These are phyloP conservation scores for Spiraea crenata DNA, from an alignment of 331 rosid genomes.

Conservation along the genomic window DNA sequence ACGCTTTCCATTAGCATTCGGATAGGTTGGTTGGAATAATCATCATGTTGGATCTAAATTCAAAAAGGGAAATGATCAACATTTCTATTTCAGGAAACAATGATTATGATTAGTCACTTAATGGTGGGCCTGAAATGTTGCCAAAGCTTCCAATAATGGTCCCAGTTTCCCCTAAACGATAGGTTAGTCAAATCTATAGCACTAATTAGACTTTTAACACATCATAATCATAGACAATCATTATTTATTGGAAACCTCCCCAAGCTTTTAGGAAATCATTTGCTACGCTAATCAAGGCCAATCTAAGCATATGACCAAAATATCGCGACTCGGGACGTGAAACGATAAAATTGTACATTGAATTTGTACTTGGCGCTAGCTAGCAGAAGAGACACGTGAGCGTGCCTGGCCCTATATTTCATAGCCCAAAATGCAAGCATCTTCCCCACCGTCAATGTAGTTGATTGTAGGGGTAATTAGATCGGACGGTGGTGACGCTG, in stretches of 20 bases:
- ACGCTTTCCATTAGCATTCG: too few relatives aligned
- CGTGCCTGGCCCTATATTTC: slow-evolving; percentile 15
- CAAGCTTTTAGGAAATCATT: slow-evolving; percentile 11
- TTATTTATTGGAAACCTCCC: slow-evolving; percentile 32
- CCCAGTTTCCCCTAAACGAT: slow-evolving; percentile 13
- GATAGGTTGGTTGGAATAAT: too few relatives aligned
- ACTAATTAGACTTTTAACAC: slow-evolving; percentile 25
- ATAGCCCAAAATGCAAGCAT: background rate
- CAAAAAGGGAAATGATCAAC: background rate
- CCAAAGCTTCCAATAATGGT: background rate
- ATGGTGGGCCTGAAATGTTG: slow-evolving; percentile 34
- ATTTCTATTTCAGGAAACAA: slow-evolving; percentile 27
- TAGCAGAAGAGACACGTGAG: background rate
- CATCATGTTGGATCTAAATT: background rate
- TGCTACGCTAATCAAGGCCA: slow-evolving; percentile 2
- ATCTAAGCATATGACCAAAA: slow-evolving; percentile 5
- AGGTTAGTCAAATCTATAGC: slow-evolving; percentile 23
- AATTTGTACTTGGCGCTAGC: slow-evolving; percentile 25
- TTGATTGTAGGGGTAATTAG: background rate
- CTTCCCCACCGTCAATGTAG: slow-evolving; percentile 4
- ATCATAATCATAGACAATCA: slow-evolving; percentile 43
- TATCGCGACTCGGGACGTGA: slow-evolving; percentile 1
- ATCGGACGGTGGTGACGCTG: slow-evolving; percentile 25
- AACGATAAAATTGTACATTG: slow-evolving; percentile 15
- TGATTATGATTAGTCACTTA: slow-evolving; percentile 22